Conservation (phyloP, 805 yeast species). For the Cyberlindnera nakhonratchasimensis region DNA sequence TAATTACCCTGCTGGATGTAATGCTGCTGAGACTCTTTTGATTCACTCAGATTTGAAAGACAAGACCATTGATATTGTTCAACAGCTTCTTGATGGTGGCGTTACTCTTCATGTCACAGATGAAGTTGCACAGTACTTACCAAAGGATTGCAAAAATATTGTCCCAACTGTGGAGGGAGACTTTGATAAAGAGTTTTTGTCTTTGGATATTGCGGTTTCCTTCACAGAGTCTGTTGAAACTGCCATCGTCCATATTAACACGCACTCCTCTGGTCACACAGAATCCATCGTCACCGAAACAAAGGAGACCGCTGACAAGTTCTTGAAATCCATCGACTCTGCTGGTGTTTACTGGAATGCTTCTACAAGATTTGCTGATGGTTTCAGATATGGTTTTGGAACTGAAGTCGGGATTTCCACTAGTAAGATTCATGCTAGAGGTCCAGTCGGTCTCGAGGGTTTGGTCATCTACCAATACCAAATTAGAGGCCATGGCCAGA, state of each 20-base stretch:
- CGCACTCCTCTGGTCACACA: conserved; percentile 94
- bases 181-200: conserved; percentile 79
- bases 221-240: conserved; percentile 54
- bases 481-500: conserved; percentile 87
- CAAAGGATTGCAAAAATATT: conserved; percentile 29
- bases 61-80: conserved; percentile 35
- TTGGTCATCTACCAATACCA: conserved; percentile 94
- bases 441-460: conserved; percentile 98
- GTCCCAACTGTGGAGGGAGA: conserved; percentile 59
- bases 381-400: conserved; percentile 97
- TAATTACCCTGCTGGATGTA: conserved; percentile 98
- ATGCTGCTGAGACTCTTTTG: conserved; percentile 87
- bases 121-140: conserved; percentile 37
- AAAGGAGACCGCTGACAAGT: conserved; percentile 65
- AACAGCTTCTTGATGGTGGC: conserved; percentile 52
- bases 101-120: conserved; percentile 70
- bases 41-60: conserved; percentile 45
- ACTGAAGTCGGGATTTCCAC: conserved; percentile 98
- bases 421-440: conserved; percentile 95
- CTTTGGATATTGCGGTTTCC: conserved; percentile 77
- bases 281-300: conserved; percentile 85
- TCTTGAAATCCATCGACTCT: conserved; percentile 84
- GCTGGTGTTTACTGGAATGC: conserved; percentile 98
- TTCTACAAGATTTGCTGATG: conserved; percentile 96
- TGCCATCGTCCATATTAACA: conserved; percentile 85